Percentiles rank a stretch among this genome's conserved stretches.
These are phyloP conservation scores for Leishmania braziliensis DNA, from an alignment of 208 protist species.

Conservation along the genomic window DNA sequence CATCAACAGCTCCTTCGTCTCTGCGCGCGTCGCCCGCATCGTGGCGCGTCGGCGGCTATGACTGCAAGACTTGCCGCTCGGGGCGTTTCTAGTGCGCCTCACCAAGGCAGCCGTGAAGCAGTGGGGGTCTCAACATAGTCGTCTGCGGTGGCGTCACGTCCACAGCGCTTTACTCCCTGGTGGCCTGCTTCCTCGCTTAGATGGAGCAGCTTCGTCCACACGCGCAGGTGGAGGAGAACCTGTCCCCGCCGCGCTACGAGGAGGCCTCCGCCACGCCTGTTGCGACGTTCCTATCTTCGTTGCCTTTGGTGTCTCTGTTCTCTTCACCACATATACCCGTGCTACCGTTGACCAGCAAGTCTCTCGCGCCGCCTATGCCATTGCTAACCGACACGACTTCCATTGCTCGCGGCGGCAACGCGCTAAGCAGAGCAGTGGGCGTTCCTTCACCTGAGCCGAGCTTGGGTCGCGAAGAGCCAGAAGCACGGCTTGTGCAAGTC, in stretches of 20 bases:
- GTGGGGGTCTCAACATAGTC: slow-evolving; percentile 55
- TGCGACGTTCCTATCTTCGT: background rate
- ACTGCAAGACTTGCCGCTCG: slow-evolving; percentile 29
- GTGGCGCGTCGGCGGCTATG: slow-evolving; percentile 45
- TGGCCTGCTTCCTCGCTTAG: slow-evolving; percentile 52
- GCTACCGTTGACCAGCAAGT: background rate
- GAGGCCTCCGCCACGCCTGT: slow-evolving; percentile 8
- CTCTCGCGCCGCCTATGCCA: background rate
- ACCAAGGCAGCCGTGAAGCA: slow-evolving; percentile 67
- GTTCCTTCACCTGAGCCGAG: slow-evolving; percentile 20
- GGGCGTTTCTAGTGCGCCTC: slow-evolving; percentile 45
- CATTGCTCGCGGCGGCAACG: background rate
- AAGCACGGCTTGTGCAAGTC: background rate
- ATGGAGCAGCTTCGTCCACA: slow-evolving; percentile 31
- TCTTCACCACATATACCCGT: background rate
- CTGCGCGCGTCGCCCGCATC: slow-evolving; percentile 28
- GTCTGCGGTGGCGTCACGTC: slow-evolving; percentile 59
- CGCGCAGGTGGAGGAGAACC: slow-evolving; percentile 16
- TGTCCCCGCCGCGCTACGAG: slow-evolving; percentile 31
- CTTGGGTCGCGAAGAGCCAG: slow-evolving; percentile 4
- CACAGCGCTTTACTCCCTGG: slow-evolving; percentile 64
- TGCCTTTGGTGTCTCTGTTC: background rate
- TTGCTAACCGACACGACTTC: background rate
- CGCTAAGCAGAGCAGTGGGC: background rate
- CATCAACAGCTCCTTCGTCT: slow-evolving; percentile 39